These are phyloP conservation scores for Dissoconium aciculare DNA, from an alignment of 2,329 filamentous ascomycete genomes.

Conservation along the genomic window DNA sequence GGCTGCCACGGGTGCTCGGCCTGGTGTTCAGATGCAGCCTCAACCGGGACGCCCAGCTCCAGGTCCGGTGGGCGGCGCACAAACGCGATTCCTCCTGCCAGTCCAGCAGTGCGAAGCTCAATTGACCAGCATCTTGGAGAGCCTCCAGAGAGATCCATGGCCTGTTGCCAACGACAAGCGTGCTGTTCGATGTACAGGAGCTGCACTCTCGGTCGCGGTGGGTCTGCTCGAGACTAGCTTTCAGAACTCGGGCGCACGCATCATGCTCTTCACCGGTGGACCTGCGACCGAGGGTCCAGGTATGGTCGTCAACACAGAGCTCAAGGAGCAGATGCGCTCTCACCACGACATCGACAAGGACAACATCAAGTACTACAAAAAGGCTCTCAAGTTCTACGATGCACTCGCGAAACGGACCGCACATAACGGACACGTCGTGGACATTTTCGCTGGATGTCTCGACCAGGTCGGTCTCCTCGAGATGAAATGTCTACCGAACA, in stretches of 20 bases:
- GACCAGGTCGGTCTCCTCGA: conserved; percentile 94
- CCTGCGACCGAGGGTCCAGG: conserved; percentile 91
- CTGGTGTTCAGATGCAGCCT: conserved; percentile 45
- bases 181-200: conserved; percentile 80
- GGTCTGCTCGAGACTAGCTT: conserved; percentile 88
- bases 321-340: conserved; percentile 90
- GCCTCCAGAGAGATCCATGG: conserved; percentile 94
- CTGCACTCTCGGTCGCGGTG: conserved; percentile 88
- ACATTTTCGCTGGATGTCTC: conserved; percentile 93
- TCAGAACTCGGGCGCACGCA: conserved; percentile 83
- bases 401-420: conserved; percentile 82
- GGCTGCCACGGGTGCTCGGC: conserved; percentile 55
- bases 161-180: conserved; percentile 88
- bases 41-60: conserved; percentile 52
- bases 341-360: conserved; percentile 98
- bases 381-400: conserved; percentile 97
- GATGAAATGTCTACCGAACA: conserved; percentile 96
- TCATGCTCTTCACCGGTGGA: conserved; percentile 95
- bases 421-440: conserved; percentile 93
- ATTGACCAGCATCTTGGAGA: conserved; percentile 87
- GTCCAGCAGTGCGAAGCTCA: conserved; percentile 95
- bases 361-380: conserved; percentile 99
- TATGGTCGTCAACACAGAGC: conserved; percentile 88
- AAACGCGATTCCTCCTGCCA: conserved; percentile 79
- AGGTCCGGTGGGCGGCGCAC: conserved; percentile 60